A percentile compares a stretch with the other conserved stretches of the same genome.
phyloP scores from a whole-genome alignment of 2,329 filamentous ascomycete genomes.

The Coniochaeta sp. region DNA sequence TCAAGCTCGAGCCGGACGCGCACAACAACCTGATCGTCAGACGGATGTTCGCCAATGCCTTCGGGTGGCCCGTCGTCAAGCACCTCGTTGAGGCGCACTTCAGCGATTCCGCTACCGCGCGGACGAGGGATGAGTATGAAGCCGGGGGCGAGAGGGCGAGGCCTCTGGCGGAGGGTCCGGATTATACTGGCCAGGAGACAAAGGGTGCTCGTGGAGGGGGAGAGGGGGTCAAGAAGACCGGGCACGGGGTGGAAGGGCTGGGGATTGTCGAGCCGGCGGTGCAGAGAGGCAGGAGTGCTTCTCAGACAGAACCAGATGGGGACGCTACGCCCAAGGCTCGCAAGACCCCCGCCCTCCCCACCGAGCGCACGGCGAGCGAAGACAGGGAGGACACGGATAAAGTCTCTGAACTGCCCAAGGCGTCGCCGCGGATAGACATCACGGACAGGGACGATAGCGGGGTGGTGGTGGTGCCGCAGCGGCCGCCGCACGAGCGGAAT shows the following conservation, averaged over 20 bases:
- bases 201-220: slow-evolving; percentile 21
- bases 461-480: slow-evolving; percentile 12
- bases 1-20: slow-evolving; percentile 90
- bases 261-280: neutral
- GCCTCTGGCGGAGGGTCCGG: slow-evolving; percentile 46
- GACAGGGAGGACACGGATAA: slow-evolving; percentile 34
- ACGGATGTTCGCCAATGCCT: slow-evolving; percentile 93
- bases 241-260: too few species aligned
- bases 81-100: slow-evolving; percentile 95
- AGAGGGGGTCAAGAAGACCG: too few species aligned
- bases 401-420: slow-evolving; percentile 36
- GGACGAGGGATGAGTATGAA: slow-evolving; percentile 61
- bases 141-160: slow-evolving; percentile 63
- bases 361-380: slow-evolving; percentile 20
- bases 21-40: slow-evolving; percentile 98
- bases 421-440: slow-evolving; percentile 7
- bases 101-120: slow-evolving; percentile 61
- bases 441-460: too few species aligned
- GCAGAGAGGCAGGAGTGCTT: neutral
- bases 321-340: neutral
- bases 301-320: neutral
- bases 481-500: slow-evolving; percentile 21
- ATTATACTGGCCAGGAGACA: slow-evolving; percentile 60
- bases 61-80: slow-evolving; percentile 94
- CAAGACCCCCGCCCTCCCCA: slow-evolving; percentile 2